Evolutionary conservation across 2,329 filamentous ascomycete genomes (phyloP), one percentile per base, ranked within the genome.

Genomic region (Periconia sp.): DNA sequence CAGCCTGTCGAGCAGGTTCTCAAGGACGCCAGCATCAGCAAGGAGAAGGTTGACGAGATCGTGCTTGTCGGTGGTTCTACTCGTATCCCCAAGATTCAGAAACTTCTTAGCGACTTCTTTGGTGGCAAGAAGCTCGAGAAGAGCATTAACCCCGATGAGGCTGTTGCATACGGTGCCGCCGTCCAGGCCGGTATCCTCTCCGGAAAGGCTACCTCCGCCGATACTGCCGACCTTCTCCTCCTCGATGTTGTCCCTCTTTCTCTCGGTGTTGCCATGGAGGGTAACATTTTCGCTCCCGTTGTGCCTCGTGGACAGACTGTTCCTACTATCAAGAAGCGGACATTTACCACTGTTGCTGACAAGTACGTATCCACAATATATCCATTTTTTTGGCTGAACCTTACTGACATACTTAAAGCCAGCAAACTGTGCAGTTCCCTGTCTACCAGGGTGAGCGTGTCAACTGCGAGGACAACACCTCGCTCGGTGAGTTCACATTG

Each of bases 101-200:
- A 97, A 87, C 89, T 99, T 65, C 88, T 99, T 66, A 92, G 88
- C 82, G 94, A 99, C 81, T 97, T 92, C 86, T 99, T 99, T 83
- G 90, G 95, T 77, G 92, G 92, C 81, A 99, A 99, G 91, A 97
- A 99, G 89, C 91, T 97, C 66, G 93, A 97, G 87, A 97, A 97
- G 82, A 94, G 90, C 84, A 97, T 97, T 84, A 99, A 99, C 87
- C 94, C 94, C 71, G 94, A 99, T 76, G 94, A 99, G 85, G 94
- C 94, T 68, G 94, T 99, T 73, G 94, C 94, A 70, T 97, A 97
- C 81, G 94, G 94, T 87, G 94, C 94, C 64, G 94, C 94, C 69
- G 93, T 99, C 59, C 94, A 99, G 83, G 94, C 94, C 66, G 94
- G 92, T 87, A 97, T 99, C 77, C 88, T 99, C 63, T 97, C 93